Conservation (phyloP, 2,329 filamentous ascomycete genomes). For the Aspergillus felis region DNA sequence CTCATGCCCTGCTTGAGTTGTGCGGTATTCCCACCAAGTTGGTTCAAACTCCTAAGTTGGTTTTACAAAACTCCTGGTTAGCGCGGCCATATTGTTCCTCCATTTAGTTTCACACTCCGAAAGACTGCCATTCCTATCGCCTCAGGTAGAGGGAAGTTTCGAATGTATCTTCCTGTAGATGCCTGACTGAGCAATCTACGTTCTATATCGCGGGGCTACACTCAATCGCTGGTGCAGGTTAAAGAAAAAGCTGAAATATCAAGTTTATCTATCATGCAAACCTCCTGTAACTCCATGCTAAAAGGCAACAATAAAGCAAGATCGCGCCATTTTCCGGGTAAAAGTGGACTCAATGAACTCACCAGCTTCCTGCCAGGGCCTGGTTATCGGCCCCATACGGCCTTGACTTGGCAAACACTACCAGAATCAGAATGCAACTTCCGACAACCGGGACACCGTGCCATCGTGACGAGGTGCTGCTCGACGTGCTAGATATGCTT, state of each 20-base stretch:
- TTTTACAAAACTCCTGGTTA: too few species aligned
- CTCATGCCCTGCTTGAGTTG: too few species aligned
- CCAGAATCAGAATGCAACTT: background rate
- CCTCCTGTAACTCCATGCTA: background rate
- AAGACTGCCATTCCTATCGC: too few species aligned
- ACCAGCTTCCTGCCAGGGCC: background rate
- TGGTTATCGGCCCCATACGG: background rate
- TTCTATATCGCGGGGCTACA: background rate
- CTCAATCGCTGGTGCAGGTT: background rate
- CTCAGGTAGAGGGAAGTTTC: background rate
- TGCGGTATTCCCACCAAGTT: too few species aligned
- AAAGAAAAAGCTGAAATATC: background rate
- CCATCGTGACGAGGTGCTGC: background rate
- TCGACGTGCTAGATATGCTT: background rate
- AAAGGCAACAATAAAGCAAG: background rate
- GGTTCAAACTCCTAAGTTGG: too few species aligned
- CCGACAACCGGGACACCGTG: background rate
- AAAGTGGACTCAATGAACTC: background rate
- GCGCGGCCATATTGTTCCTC: too few species aligned
- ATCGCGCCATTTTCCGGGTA: background rate
- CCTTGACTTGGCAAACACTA: background rate
- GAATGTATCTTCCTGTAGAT: too few species aligned
- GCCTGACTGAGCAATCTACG: background rate
- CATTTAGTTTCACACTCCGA: background rate
- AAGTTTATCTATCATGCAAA: background rate